Base-by-base conservation (phyloP, 2,329 filamentous ascomycete genomes). In the Colletotrichum costaricense region DNA sequence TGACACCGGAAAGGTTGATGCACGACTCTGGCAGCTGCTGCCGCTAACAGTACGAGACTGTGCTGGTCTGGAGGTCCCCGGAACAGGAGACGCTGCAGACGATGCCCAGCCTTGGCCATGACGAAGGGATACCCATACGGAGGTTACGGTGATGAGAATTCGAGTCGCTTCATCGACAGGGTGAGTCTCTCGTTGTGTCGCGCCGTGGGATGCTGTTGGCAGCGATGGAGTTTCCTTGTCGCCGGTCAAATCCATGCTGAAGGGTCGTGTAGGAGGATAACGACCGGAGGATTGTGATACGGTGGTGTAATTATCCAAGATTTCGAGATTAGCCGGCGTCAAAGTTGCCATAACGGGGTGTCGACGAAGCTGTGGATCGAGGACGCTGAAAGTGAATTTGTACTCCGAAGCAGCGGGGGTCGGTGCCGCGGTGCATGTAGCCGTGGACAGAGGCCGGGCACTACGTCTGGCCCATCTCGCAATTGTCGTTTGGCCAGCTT, bases 361-460 rank as follows among this genome's bases (percentile, higher is more conserved):
- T 14, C 92, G 90, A 42, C 93, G 87, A 9, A 89, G 90, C 59
- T 88, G 88, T 0, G 93, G 90, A 76, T 93, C 90, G 77, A 96
- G 91, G 74, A 94, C 90, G 83, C 93, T 95, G 80, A 96, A 96
- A 9, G 91, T 94, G 84, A 92, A 95, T 79, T 90, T 91, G 70
- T 82, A 84, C 59, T 90, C 88, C 1, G 78, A 74, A 2, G 77
- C 76, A 4, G 80, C 74, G 4, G 80, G 74, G 7, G 75, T 74
- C 19, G 75, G 26, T 69, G 73, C 55, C 63, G 63, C 78, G 69
- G 30, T 77, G 76, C 60, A 76, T 14, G 63, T 65, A 14, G 59
- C 75, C 68, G 75, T 67, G 75, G 78, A 67, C 77, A 78, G 22
- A 68, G 75, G 65, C 24, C 54, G 76, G 76, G 75, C 63, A 77